These are phyloP conservation scores for Gnetum montanum DNA, from an alignment of 75 land plant species.

Conservation along the genomic window DNA sequence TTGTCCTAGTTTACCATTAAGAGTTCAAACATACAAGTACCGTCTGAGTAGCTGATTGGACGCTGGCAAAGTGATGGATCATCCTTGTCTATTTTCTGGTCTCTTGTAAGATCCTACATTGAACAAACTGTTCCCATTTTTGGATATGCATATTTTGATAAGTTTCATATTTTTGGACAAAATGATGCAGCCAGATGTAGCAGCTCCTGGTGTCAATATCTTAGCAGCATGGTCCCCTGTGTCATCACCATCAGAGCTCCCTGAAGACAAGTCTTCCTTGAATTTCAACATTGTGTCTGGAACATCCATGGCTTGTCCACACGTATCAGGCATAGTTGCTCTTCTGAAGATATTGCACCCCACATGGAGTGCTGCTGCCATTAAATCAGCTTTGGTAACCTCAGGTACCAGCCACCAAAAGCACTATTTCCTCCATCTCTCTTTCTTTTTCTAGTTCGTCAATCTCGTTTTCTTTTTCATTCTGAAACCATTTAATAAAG, in stretches of 20 bases:
- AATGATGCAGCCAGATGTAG: constrained; percentile 11
- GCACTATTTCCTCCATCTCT: background rate
- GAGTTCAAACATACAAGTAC: too few species aligned
- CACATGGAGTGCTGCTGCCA: constrained; percentile 11
- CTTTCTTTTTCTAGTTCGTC: background rate
- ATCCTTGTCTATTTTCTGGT: too few species aligned
- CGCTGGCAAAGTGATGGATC: too few species aligned
- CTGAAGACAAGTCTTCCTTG: background rate
- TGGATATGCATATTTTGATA: too few species aligned
- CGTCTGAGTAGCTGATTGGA: too few species aligned
- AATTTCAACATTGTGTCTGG: constrained; percentile 10
- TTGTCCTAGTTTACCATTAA: too few species aligned
- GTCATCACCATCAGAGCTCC: constrained; percentile 6
- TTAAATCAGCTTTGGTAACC: constrained; percentile 13
- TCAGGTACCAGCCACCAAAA: constrained; percentile 6
- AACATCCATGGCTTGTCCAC: constrained; percentile 14
- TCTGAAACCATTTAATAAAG: too few species aligned
- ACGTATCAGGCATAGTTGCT: constrained; percentile 10
- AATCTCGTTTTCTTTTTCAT: too few species aligned
- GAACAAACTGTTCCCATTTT: too few species aligned
- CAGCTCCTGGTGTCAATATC: constrained; percentile 9
- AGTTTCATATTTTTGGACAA: too few species aligned
- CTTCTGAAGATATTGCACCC: constrained; percentile 16
- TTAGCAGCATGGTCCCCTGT: constrained; percentile 7
- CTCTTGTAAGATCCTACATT: too few species aligned